phyloP scores from a whole-genome alignment of 176 grass and related monocot genomes.

The Typha latifolia region DNA sequence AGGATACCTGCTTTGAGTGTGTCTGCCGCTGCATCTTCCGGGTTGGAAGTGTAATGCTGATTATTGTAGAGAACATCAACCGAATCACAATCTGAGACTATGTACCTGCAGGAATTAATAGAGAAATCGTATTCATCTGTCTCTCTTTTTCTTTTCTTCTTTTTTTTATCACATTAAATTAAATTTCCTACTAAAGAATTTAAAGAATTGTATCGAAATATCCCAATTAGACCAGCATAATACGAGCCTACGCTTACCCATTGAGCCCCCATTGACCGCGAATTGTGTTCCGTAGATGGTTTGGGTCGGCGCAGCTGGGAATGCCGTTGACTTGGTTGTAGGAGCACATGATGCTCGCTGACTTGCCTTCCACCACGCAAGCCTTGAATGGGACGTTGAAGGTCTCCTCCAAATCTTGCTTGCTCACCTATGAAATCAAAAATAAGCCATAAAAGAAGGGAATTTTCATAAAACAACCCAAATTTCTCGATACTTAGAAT shows the following conservation, averaged over 20 bases:
- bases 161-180: too few relatives aligned
- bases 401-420: constrained; percentile 80
- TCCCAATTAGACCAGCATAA: too few relatives aligned
- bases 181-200: too few relatives aligned
- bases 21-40: constrained; percentile 71
- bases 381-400: constrained; percentile 77
- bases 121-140: too few relatives aligned
- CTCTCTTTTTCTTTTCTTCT: too few relatives aligned
- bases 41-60: constrained; percentile 48
- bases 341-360: constrained; percentile 81
- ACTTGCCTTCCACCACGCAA: constrained; percentile 45
- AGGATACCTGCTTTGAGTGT: constrained; percentile 37
- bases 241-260: constrained; percentile 7
- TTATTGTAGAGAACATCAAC: constrained; percentile 66
- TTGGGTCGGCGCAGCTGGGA: constrained; percentile 61
- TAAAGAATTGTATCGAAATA: too few relatives aligned
- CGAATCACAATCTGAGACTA: constrained; percentile 90
- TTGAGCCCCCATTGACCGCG: constrained; percentile 33
- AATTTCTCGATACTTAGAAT: too few relatives aligned
- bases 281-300: constrained; percentile 42
- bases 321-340: constrained; percentile 97
- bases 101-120: constrained; percentile 22
- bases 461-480: too few relatives aligned
- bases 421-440: constrained; percentile 14
- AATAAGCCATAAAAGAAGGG: neutral